Conservation (phyloP, 1,139 yeast genomes). For the Hyphopichia burtonii region DNA sequence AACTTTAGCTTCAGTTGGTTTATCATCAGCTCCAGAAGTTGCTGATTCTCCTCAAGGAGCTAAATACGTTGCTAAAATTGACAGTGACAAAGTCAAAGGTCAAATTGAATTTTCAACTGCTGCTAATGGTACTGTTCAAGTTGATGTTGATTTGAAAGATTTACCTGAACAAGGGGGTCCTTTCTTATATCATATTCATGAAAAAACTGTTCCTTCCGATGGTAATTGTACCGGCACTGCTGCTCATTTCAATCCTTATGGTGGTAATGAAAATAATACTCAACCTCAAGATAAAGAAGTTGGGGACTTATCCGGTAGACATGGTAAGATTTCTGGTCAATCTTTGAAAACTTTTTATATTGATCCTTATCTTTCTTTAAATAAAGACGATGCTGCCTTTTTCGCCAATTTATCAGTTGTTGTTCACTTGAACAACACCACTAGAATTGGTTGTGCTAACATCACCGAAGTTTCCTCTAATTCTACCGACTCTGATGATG, state of each 20-base stretch:
- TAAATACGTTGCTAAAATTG: constrained; percentile 22
- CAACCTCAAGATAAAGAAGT: constrained; percentile 27
- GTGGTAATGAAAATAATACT: constrained; percentile 29
- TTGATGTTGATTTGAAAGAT: constrained; percentile 29
- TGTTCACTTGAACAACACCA: constrained; percentile 31
- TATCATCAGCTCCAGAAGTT: constrained; percentile 23
- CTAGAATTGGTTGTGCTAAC: constrained; percentile 44
- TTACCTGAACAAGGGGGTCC: constrained; percentile 42
- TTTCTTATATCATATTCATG: constrained; percentile 44
- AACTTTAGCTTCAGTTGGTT: constrained; percentile 12
- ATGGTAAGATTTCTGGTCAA: constrained; percentile 31
- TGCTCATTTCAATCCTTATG: constrained; percentile 41
- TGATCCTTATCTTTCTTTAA: constrained; percentile 40
- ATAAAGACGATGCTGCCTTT: constrained; percentile 31
- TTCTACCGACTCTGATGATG: constrained; percentile 3
- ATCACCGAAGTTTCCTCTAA: constrained; percentile 19
- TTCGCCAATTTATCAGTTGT: constrained; percentile 41
- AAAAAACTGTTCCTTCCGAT: constrained; percentile 34
- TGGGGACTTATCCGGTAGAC: constrained; percentile 46
- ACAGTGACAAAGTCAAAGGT: constrained; percentile 21
- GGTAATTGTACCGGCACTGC: constrained; percentile 42
- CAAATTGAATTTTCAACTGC: constrained; percentile 29
- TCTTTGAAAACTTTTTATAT: constrained; percentile 24
- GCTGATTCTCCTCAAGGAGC: constrained; percentile 25
- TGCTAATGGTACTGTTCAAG: constrained; percentile 31